A percentile compares a stretch with the other conserved stretches of the same genome.
These are phyloP conservation scores for Crithidia expoeki DNA, from an alignment of 208 protist genomes.

Conservation along the genomic window DNA sequence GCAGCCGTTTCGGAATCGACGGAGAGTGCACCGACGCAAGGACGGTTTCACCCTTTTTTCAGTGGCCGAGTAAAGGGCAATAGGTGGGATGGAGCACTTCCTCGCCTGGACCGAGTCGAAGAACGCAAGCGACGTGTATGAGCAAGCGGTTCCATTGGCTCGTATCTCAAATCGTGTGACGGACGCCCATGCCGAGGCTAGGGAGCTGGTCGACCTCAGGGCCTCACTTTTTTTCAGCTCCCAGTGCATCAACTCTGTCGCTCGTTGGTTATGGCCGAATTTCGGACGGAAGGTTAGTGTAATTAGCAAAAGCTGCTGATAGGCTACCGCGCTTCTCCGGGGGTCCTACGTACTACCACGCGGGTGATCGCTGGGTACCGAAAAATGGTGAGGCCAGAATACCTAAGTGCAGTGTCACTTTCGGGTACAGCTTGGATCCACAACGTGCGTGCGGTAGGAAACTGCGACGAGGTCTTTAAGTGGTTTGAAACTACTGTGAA, in stretches of 20 bases:
- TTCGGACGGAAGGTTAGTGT: background rate
- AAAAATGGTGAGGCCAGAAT: background rate
- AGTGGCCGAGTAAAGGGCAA: background rate
- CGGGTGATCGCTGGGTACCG: background rate
- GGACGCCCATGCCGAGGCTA: background rate
- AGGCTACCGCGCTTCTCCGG: background rate
- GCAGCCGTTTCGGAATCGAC: background rate
- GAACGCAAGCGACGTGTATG: background rate
- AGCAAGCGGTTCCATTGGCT: background rate
- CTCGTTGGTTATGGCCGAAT: background rate
- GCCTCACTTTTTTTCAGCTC: background rate
- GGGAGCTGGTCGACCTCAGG: background rate
- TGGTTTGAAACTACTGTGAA: background rate
- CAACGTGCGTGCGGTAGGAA: background rate
- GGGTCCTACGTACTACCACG: background rate
- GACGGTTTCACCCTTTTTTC: background rate
- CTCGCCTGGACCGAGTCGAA: background rate
- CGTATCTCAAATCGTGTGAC: background rate
- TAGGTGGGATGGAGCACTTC: background rate
- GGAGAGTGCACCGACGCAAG: background rate
- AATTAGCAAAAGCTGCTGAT: background rate
- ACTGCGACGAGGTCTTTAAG: background rate
- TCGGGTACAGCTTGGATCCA: constrained; percentile 1
- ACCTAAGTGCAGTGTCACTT: background rate
- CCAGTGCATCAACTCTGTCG: background rate